Conservation (phyloP, 306 rosid species). For the Rosa persica region DNA sequence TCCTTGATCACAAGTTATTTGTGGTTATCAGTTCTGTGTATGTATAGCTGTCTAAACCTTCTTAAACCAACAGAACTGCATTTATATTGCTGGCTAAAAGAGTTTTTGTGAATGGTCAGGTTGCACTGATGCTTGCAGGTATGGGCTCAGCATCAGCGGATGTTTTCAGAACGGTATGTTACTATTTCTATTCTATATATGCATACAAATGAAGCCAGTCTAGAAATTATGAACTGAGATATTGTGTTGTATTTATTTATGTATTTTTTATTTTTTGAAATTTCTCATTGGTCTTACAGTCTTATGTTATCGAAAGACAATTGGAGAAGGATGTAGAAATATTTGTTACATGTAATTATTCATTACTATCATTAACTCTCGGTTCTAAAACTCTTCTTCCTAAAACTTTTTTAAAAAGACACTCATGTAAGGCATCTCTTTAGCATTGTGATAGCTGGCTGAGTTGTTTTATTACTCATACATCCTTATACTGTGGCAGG, state of each 20-base stretch:
- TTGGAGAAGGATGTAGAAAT: not conserved
- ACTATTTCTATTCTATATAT: not conserved
- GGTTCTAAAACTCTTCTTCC: not conserved
- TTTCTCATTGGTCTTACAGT: conserved; percentile 10
- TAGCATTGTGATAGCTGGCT: conserved; percentile 8
- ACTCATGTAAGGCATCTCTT: conserved; percentile 6
- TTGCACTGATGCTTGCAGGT: conserved; percentile 89
- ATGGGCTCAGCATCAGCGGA: conserved; percentile 72
- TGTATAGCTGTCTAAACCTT: not conserved
- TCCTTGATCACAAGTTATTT: conserved; percentile 19
- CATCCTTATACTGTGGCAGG: conserved; percentile 48
- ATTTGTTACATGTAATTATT: not conserved
- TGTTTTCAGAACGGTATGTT: conserved; percentile 76
- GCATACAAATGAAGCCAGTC: not conserved
- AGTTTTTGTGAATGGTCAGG: conserved; percentile 49
- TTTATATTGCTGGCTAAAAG: conserved; percentile 14
- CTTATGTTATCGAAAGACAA: not conserved
- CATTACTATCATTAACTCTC: not conserved
- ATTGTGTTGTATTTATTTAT: not conserved
- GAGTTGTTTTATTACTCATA: conserved; percentile 11
- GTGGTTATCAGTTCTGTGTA: not conserved
- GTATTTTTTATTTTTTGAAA: too few relatives aligned
- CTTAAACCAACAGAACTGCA: not conserved
- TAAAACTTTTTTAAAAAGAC: conserved; percentile 7
- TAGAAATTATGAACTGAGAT: not conserved